These are phyloP conservation scores for Polygonum maritimum DNA, from an alignment of 148 eudicot genomes.

Conservation along the genomic window DNA sequence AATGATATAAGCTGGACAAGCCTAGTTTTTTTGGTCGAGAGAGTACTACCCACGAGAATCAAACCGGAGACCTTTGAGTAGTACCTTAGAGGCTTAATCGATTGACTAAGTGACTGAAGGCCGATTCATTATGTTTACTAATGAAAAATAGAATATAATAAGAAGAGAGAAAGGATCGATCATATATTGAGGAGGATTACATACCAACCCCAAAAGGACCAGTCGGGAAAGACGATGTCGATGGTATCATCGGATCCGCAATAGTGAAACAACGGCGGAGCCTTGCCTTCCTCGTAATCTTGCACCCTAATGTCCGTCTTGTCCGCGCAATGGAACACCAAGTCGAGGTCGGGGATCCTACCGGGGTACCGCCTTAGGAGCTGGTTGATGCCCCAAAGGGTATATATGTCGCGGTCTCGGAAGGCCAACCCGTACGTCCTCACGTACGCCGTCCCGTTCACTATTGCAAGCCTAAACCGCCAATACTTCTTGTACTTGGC, in stretches of 20 bases:
- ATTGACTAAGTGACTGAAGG: no score
- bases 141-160: no score
- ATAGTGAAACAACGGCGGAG: conserved; percentile 33
- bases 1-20: neutral
- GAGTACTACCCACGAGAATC: no score
- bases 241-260: conserved; percentile 17
- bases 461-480: conserved; percentile 42
- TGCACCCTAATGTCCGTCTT: conserved; percentile 15
- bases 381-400: conserved; percentile 33
- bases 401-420: conserved; percentile 23
- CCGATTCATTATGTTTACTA: no score
- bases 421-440: conserved; percentile 19
- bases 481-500: conserved; percentile 11
- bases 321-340: conserved; percentile 29
- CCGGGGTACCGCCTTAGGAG: conserved; percentile 30
- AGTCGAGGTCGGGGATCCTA: conserved; percentile 28
- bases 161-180: neutral
- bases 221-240: conserved; percentile 40
- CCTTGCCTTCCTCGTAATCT: neutral
- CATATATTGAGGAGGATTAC: neutral
- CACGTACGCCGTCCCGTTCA: conserved; percentile 31
- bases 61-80: no score
- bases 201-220: conserved; percentile 30
- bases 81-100: no score
- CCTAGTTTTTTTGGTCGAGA: no score